These are phyloP conservation scores for Smittium mucronatum DNA, from an alignment of 371 early-diverging fungal species.

Conservation along the genomic window DNA sequence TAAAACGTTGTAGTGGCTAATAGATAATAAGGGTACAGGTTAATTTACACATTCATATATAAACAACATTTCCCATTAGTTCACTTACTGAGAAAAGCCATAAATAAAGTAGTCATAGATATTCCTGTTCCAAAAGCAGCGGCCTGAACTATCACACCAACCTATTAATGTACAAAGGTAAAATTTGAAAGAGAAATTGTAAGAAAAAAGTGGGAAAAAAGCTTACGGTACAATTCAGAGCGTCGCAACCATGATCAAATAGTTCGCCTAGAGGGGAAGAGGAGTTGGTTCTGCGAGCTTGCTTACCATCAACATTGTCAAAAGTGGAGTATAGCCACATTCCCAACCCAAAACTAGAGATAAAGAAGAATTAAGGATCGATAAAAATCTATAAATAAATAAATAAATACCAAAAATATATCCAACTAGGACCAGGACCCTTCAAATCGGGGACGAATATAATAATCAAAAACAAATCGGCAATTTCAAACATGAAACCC, in stretches of 20 bases:
- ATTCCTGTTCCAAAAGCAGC: constrained; percentile 69
- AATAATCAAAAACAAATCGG: constrained; percentile 52
- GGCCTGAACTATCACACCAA: constrained; percentile 67
- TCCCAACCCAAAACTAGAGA: constrained; percentile 60
- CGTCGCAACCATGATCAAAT: constrained; percentile 86
- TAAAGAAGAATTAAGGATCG: constrained; percentile 1
- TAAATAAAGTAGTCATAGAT: constrained; percentile 45
- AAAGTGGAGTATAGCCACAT: constrained; percentile 92
- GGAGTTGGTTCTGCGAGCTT: constrained; percentile 88
- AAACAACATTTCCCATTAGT: no score
- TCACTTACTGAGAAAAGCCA: constrained; percentile 44
- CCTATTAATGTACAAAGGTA: constrained; percentile 13
- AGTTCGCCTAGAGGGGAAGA: constrained; percentile 93
- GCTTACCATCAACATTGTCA: constrained; percentile 97
- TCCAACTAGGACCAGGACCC: constrained; percentile 67
- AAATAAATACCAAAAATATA: constrained; percentile 44
- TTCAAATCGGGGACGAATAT: constrained; percentile 58
- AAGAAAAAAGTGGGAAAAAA: neutral
- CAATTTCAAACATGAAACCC: constrained; percentile 77
- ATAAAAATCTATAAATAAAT: constrained; percentile 5
- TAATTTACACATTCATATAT: no score
- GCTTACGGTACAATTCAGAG: constrained; percentile 61
- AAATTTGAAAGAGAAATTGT: neutral
- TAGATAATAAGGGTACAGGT: no score
- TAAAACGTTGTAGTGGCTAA: constrained; percentile 64